Evolutionary conservation across 352 stramenopile genomes (phyloP).

Genomic region (Thalassiosira livingstoniorum): DNA sequence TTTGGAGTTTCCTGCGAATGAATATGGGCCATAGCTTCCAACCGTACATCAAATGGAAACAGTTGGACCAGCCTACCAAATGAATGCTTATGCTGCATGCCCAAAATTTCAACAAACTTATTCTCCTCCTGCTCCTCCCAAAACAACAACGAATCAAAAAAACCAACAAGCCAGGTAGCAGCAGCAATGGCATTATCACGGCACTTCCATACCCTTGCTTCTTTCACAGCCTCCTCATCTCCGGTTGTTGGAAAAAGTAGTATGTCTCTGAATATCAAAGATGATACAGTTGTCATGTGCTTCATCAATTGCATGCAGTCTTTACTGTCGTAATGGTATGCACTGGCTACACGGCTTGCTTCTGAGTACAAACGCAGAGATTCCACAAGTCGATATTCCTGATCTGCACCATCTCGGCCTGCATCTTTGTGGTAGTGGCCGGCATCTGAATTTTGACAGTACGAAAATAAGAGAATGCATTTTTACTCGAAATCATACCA

Average conservation of each 20-base stretch:
- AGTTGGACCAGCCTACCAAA: slow-evolving; percentile 63
- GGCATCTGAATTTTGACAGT: slow-evolving; percentile 22
- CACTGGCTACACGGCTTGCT: slow-evolving; percentile 58
- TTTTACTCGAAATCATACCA: not conserved
- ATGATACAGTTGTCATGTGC: slow-evolving; percentile 59
- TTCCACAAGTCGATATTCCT: slow-evolving; percentile 74
- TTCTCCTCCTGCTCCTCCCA: slow-evolving; percentile 69
- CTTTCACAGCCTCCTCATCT: slow-evolving; percentile 12
- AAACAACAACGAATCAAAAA: slow-evolving; percentile 68
- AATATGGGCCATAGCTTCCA: slow-evolving; percentile 39
- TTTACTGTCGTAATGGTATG: slow-evolving; percentile 64
- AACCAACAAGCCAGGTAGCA: slow-evolving; percentile 63
- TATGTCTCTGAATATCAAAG: slow-evolving; percentile 70
- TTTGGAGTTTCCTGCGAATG: slow-evolving; percentile 22
- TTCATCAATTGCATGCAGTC: slow-evolving; percentile 76
- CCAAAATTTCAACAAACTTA: slow-evolving; percentile 69
- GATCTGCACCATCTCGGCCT: slow-evolving; percentile 30
- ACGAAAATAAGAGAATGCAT: not conserved
- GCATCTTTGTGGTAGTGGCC: slow-evolving; percentile 78
- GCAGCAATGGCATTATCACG: slow-evolving; percentile 58
- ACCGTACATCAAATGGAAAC: slow-evolving; percentile 49
- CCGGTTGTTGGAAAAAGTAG: slow-evolving; percentile 30
- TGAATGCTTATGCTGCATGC: slow-evolving; percentile 55
- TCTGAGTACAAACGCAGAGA: slow-evolving; percentile 65
- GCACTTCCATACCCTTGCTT: slow-evolving; percentile 49